These are phyloP conservation scores for Chiua virens DNA, from an alignment of 768 basidiomycete species.

Conservation along the genomic window DNA sequence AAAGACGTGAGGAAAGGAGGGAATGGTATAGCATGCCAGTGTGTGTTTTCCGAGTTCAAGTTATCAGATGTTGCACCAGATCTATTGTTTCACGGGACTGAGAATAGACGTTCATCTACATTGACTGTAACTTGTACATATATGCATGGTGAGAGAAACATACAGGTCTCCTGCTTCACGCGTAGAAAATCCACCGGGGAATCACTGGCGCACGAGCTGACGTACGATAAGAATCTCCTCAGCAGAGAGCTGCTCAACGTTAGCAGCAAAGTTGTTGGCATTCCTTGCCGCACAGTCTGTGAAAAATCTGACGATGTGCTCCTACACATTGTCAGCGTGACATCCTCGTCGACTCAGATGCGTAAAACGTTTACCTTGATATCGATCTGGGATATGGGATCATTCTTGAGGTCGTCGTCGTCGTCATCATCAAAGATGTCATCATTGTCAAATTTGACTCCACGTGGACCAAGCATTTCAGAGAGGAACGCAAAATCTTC, in stretches of 20 bases:
- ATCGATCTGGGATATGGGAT: conserved; percentile 86
- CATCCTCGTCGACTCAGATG: conserved; percentile 15
- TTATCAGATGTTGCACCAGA: not conserved
- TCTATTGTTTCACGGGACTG: no score
- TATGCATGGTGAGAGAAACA: no score
- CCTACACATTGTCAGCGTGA: conserved; percentile 38
- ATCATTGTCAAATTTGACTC: conserved; percentile 74
- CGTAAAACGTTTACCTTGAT: conserved; percentile 49
- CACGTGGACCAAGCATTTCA: conserved; percentile 75
- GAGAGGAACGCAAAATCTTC: conserved; percentile 86
- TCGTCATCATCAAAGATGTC: conserved; percentile 70
- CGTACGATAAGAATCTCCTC: conserved; percentile 73
- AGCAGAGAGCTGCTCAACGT: conserved; percentile 64
- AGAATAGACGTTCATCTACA: not conserved
- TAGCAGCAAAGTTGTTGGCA: conserved; percentile 56
- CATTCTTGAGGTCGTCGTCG: conserved; percentile 86
- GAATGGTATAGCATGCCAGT: no score
- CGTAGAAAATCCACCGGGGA: not conserved
- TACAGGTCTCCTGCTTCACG: no score
- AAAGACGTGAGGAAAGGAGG: no score
- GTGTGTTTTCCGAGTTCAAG: no score
- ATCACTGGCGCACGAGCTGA: conserved; percentile 40
- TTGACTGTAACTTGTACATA: no score
- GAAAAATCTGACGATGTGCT: conserved; percentile 69
- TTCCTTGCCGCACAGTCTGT: conserved; percentile 65